Conservation (phyloP, 2,329 filamentous ascomycete species). For the Leptographium wingfieldii region DNA sequence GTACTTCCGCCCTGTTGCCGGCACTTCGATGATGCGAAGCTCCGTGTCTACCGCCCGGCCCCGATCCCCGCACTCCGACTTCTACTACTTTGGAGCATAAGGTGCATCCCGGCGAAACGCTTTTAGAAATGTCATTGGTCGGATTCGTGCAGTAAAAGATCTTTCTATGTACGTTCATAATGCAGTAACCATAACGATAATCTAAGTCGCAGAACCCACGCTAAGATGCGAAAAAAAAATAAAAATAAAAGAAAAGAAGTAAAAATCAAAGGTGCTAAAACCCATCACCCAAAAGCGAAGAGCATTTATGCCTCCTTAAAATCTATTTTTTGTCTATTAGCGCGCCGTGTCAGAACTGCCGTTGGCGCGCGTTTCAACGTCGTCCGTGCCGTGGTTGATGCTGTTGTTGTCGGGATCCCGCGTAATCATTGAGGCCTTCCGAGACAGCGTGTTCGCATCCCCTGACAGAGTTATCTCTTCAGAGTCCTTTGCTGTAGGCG, state of each 20-base stretch:
- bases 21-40: conserved; percentile 1
- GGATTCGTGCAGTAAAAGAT: not conserved
- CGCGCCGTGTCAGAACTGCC: not conserved
- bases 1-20: not conserved
- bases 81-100: too few relatives aligned
- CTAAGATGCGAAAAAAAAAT: not conserved
- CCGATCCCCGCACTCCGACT: not conserved
- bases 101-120: not conserved
- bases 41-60: not conserved
- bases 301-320: not conserved
- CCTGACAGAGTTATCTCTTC: not conserved
- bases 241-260: too few relatives aligned
- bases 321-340: not conserved
- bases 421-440: not conserved
- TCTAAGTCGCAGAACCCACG: not conserved
- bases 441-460: not conserved
- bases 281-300: not conserved
- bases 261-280: not conserved
- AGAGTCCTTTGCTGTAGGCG: not conserved
- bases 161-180: not conserved
- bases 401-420: not conserved
- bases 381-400: not conserved
- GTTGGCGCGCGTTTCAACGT: not conserved
- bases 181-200: not conserved
- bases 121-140: not conserved